Base-by-base conservation (phyloP, 2,329 filamentous ascomycete species). In the Colletotrichum sp. region DNA sequence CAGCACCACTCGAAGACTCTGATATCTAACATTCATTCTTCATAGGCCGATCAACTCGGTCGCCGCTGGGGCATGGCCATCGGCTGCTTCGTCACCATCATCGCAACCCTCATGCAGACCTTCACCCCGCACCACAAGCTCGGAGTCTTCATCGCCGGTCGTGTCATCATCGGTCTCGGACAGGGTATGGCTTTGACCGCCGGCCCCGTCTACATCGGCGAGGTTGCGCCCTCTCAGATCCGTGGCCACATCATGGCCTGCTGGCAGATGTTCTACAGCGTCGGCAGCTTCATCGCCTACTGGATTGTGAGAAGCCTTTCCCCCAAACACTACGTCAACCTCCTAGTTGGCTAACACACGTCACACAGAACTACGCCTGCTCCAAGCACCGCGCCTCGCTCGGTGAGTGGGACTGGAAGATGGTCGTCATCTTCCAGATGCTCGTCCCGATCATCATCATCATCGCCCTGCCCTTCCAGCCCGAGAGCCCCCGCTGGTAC, bases 341-440 rank as follows among this genome's bases (percentile, higher is more conserved):
- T 28, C 43, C 1, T 3, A 7, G 26, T 10, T 55, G 12, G 30
- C 34, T 55, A 30, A 68, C 48, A 24, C 43, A 24, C 14, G 4
- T 36, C 8, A 4, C 18, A 13, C 8, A 43, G 12, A 59, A 69
- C 82, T 94, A 90, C 78, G 92, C 89, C 18, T 91, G 91, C 81
- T 88, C 88, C 43, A 87, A 91, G 80, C 85, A 93, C 83, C 85
- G 86, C 59, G 79, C 85, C 57, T 85, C 79, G 57, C 88, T 94
- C 7, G 93, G 93, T 52, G 87, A 95, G 79, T 94, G 93, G 93
- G 92, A 94, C 83, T 95, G 93, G 93, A 91, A 90, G 79, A 90
- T 94, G 86, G 92, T 95, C 16, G 90, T 94, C 77, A 92, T 95
- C 77, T 94, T 95, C 87, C 93, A 95, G 84, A 87, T 94, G 65